Evolutionary conservation across 495 filamentous ascomycete species (phyloP).

Genomic region (Hypoxylon fragiforme): DNA sequence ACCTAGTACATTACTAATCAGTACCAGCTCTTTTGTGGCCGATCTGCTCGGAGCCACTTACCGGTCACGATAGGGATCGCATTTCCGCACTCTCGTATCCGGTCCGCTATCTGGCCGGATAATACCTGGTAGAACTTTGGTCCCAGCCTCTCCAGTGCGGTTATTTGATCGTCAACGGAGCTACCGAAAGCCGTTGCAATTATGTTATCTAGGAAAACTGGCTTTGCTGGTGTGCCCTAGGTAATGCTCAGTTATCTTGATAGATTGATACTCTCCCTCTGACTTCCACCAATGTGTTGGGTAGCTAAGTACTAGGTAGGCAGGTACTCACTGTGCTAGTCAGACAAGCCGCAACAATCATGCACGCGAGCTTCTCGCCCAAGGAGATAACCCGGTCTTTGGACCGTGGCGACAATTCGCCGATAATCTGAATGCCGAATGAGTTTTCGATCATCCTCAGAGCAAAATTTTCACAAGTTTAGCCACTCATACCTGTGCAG

Average conservation of each 20-base stretch:
- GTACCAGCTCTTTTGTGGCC: constrained; percentile 19
- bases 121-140: constrained; percentile 42
- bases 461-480: not conserved
- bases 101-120: constrained; percentile 35
- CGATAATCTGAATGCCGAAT: constrained; percentile 37
- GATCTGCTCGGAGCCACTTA: not conserved
- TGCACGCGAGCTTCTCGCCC: constrained; percentile 44
- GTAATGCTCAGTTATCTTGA: constrained; percentile 3
- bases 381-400: constrained; percentile 44
- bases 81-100: constrained; percentile 30
- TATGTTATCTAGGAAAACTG: constrained; percentile 42
- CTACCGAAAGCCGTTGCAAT: constrained; percentile 39
- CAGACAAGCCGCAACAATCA: constrained; percentile 42
- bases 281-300: too few relatives aligned
- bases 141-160: constrained; percentile 33
- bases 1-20: constrained; percentile 42
- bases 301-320: too few relatives aligned
- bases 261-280: too few relatives aligned
- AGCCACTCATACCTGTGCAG: constrained; percentile 37
- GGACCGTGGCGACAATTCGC: constrained; percentile 42
- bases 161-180: constrained; percentile 34
- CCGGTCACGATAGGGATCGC: constrained; percentile 40
- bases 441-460: constrained; percentile 6
- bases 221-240: constrained; percentile 40
- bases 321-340: constrained; percentile 37